Conservation (phyloP, 495 filamentous ascomycete species). For the Hypoxylon trugodes region DNA sequence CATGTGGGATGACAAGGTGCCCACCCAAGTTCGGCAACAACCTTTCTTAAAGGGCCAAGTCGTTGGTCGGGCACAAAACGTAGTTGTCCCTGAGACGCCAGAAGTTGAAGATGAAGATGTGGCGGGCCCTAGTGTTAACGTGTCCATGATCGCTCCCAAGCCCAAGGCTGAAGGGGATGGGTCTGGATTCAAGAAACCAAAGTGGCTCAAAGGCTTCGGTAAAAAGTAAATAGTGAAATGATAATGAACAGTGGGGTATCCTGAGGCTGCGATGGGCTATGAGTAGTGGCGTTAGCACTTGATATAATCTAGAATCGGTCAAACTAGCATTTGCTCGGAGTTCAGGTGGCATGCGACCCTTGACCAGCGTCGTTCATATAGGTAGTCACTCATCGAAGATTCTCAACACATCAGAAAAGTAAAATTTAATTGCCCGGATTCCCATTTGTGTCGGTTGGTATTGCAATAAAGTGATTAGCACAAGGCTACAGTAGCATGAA, state of each 20-base stretch:
- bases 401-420: background rate
- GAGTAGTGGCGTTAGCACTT: background rate
- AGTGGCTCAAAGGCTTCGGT: constrained; percentile 73
- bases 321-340: constrained; percentile 20
- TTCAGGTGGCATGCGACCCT: constrained; percentile 13
- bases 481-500: too few species aligned
- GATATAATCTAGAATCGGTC: background rate
- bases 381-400: background rate
- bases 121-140: constrained; percentile 35
- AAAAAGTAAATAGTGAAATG: constrained; percentile 51
- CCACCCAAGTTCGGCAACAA: constrained; percentile 54
- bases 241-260: background rate
- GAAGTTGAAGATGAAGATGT: constrained; percentile 55
- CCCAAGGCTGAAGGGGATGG: constrained; percentile 60
- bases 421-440: constrained; percentile 4
- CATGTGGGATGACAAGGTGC: constrained; percentile 71
- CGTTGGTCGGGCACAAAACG: constrained; percentile 69
- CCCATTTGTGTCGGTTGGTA: constrained; percentile 29
- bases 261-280: constrained; percentile 1
- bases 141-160: constrained; percentile 50
- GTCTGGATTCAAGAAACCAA: constrained; percentile 64
- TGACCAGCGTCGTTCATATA: background rate
- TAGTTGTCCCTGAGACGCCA: constrained; percentile 59
- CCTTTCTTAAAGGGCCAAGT: constrained; percentile 74
- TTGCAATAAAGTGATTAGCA: constrained; percentile 23